phyloP scores from a whole-genome alignment of 1,284 basidiomycete species.

The Gomphus bonarii region DNA sequence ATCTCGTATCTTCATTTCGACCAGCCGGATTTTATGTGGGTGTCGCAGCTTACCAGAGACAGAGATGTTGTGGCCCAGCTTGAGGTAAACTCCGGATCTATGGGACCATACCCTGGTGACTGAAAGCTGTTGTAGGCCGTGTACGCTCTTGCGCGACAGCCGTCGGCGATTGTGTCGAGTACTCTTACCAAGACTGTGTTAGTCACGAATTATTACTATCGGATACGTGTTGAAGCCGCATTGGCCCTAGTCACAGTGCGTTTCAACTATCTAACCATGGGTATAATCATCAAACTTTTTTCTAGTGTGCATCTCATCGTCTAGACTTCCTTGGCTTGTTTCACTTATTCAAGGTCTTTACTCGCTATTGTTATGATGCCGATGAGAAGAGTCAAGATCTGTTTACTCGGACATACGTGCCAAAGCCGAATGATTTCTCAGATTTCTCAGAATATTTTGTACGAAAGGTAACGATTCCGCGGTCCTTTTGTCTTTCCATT shows the following conservation, averaged over 20 bases:
- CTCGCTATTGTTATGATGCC: constrained; percentile 87
- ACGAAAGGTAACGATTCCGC: constrained; percentile 55
- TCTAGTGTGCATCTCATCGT: constrained; percentile 69
- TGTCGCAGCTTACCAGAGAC: constrained; percentile 92
- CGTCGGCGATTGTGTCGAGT: constrained; percentile 85
- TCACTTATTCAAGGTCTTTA: constrained; percentile 91
- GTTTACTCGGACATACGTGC: constrained; percentile 77
- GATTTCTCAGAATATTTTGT: constrained; percentile 92
- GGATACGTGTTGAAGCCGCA: constrained; percentile 95
- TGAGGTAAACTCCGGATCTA: constrained; percentile 45
- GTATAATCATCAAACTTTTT: constrained; percentile 3
- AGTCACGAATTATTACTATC: constrained; percentile 93
- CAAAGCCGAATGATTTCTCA: constrained; percentile 89
- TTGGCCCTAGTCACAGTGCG: constrained; percentile 76
- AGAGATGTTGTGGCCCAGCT: constrained; percentile 97
- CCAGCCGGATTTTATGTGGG: constrained; percentile 99
- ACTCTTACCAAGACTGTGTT: constrained; percentile 89
- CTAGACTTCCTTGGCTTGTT: constrained; percentile 88
- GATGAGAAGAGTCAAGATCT: constrained; percentile 70
- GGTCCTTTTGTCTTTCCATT: background rate
- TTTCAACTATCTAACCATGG: constrained; percentile 13
- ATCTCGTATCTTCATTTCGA: constrained; percentile 87
- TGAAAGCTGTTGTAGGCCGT: constrained; percentile 52
- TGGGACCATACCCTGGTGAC: constrained; percentile 8
- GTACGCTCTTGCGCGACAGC: constrained; percentile 70